Evolutionary conservation across 352 stramenopile genomes (phyloP), one percentile per base, ranked within the genome.

Genomic region (Pilasporangium apinafurcum): DNA sequence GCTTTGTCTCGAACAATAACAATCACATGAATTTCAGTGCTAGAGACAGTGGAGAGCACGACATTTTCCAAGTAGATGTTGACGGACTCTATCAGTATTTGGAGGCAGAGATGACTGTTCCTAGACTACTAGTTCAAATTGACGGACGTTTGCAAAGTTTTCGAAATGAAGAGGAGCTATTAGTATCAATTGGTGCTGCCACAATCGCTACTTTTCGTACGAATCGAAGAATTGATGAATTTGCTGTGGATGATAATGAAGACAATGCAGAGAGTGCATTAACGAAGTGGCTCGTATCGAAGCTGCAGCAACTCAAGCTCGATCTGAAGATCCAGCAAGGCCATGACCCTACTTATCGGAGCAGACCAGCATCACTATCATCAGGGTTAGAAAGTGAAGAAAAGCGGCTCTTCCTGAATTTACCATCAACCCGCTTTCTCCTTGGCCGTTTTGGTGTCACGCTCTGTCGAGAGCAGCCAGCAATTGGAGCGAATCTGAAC

Each of bases 161-260:
- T 7, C 56, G 62, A 1, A 72, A 73, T 29, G 68, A 78, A 34
- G 49, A 51, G 39, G 50, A 39, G 26, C 48, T 77, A 5, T 70
- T 69, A 59, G 18, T 37, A 10, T 26, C 51, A 13, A 22, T 69
- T 21, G 43, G 54, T 22, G 18, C 33, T 25, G 29, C 30, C 18
- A 48, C 44, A 20, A 32, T 29, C 0, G 14, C 29, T 29, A 32
- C 3, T n/a, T n/a, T n/a, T n/a, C n/a, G n/a, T n/a, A 7, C 53
- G 5, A 47, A 37, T n/a, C 22, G 9, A n/a, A n/a, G n/a, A n/a
- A n/a, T n/a, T n/a, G n/a, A n/a, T n/a, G n/a, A n/a, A n/a, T n/a
- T n/a, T n/a, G n/a, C n/a, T n/a, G n/a, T n/a, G 0, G 29, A 40
- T 24, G 44, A 30, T 8, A 35, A 57, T 1, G 51, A 66, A 32